Evolutionary conservation across 306 rosid genomes (phyloP).

Genomic region (Corylus americana): DNA sequence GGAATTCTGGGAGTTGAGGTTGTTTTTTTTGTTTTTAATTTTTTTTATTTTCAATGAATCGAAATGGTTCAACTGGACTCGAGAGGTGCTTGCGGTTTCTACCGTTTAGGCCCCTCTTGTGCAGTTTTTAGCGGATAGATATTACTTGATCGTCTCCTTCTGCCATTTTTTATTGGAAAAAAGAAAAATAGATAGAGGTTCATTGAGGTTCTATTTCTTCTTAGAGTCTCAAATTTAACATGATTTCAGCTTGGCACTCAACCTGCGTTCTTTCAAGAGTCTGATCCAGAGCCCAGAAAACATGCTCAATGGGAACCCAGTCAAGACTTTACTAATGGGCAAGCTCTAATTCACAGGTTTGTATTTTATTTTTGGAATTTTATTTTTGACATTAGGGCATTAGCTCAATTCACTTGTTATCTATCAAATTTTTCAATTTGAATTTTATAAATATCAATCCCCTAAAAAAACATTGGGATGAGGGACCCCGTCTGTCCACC

Average conservation of each 20-base stretch:
- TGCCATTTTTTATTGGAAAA: no score
- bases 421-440: background rate
- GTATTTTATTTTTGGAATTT: background rate
- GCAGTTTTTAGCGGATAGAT: no score
- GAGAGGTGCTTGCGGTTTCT: no score
- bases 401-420: background rate
- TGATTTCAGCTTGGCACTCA: constrained; percentile 28
- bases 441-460: background rate
- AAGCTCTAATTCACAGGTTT: constrained; percentile 33
- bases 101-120: no score
- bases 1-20: constrained; percentile 53
- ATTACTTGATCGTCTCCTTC: no score
- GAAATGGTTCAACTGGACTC: no score
- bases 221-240: background rate
- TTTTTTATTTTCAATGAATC: background rate
- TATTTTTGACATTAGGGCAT: background rate
- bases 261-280: constrained; percentile 31
- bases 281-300: constrained; percentile 32
- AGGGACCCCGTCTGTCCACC: no score
- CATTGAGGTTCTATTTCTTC: background rate
- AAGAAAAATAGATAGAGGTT: background rate
- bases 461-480: no score
- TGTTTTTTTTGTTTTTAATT: background rate
- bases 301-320: constrained; percentile 32
- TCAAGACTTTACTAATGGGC: constrained; percentile 33